Conservation (phyloP, 768 basidiomycete genomes). For the Agaricus blazei region DNA sequence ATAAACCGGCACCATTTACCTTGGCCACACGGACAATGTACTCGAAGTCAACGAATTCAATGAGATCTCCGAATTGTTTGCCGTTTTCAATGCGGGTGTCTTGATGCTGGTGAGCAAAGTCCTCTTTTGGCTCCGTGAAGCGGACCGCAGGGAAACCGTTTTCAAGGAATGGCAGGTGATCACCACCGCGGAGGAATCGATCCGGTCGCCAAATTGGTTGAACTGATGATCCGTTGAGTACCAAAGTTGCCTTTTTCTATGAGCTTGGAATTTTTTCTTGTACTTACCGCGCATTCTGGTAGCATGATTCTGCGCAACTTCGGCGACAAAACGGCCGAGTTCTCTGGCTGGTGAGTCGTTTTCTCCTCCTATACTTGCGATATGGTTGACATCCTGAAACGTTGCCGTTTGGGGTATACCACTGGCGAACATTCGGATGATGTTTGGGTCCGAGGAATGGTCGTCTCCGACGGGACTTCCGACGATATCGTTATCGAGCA, state of each 20-base stretch:
- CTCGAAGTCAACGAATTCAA: conserved; percentile 50
- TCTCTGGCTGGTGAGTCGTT: conserved; percentile 50
- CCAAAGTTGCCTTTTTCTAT: background rate
- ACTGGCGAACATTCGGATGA: conserved; percentile 47
- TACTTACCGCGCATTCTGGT: conserved; percentile 45
- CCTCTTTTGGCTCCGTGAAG: conserved; percentile 53
- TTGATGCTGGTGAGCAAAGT: conserved; percentile 56
- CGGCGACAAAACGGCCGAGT: conserved; percentile 46
- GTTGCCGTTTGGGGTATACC: conserved; percentile 45
- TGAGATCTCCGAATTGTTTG: conserved; percentile 51
- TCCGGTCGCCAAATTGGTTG: conserved; percentile 48
- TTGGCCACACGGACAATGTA: conserved; percentile 44
- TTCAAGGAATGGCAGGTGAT: conserved; percentile 45
- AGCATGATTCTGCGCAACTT: conserved; percentile 42
- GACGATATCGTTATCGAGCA: conserved; percentile 56
- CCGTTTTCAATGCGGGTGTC: conserved; percentile 45
- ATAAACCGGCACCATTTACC: conserved; percentile 47
- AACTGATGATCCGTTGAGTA: conserved; percentile 24
- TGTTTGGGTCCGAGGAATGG: conserved; percentile 38
- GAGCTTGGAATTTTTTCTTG: background rate
- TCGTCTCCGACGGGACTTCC: conserved; percentile 47
- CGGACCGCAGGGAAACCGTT: conserved; percentile 49
- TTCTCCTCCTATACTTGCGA: conserved; percentile 43
- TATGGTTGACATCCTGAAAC: conserved; percentile 25
- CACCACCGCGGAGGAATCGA: conserved; percentile 52